phyloP scores from a whole-genome alignment of 129 eudicot species.

The Artemisia argyi region DNA sequence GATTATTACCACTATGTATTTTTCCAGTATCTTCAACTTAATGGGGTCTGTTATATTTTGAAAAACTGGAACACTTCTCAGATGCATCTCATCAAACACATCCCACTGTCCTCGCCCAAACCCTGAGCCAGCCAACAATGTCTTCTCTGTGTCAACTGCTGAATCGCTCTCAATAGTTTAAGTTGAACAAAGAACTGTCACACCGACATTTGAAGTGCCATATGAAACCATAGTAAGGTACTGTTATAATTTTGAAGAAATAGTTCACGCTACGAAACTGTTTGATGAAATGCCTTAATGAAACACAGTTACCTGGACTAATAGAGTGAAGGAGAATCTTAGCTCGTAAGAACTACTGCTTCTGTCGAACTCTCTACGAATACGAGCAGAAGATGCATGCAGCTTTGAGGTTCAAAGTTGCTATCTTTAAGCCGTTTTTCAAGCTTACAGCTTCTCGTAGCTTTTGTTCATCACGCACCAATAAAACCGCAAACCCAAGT shows the following conservation, averaged over 20 bases:
- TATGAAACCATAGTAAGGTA: too few species aligned
- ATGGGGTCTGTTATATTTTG: too few species aligned
- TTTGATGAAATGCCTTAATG: slow-evolving; percentile 38
- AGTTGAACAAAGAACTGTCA: slow-evolving; percentile 12
- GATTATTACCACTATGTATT: too few species aligned
- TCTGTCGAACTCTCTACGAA: not conserved
- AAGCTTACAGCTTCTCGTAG: slow-evolving; percentile 18
- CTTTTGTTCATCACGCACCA: slow-evolving; percentile 29
- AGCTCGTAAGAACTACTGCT: not conserved
- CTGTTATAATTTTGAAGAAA: not conserved
- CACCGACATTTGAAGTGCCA: not conserved
- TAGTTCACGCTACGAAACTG: not conserved
- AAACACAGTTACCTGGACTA: slow-evolving; percentile 22
- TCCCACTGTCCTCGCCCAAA: not conserved
- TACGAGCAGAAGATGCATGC: slow-evolving; percentile 27
- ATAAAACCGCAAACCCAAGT: slow-evolving; percentile 34
- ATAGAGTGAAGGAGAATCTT: slow-evolving; percentile 15
- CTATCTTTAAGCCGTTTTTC: slow-evolving; percentile 1
- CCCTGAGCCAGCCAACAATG: slow-evolving; percentile 13
- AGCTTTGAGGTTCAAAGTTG: slow-evolving; percentile 12
- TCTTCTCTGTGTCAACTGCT: not conserved
- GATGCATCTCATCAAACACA: slow-evolving; percentile 25
- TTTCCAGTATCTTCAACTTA: too few species aligned
- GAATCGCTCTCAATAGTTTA: not conserved
- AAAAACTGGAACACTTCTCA: not conserved